Conservation (phyloP, 2,329 filamentous ascomycete genomes). For the Orbilia brochopaga region DNA sequence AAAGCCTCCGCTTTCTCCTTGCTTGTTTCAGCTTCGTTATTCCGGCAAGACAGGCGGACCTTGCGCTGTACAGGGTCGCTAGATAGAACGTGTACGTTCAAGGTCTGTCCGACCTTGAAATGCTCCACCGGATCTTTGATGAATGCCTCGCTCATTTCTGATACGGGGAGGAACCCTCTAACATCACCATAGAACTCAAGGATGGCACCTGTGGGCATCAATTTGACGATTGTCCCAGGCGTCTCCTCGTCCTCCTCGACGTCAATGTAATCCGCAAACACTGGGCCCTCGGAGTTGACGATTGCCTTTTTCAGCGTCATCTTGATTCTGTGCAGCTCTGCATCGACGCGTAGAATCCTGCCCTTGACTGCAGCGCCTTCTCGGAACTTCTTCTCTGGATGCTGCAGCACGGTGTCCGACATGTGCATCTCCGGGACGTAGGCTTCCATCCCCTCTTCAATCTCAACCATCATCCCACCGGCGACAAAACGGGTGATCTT, state of each 20-base stretch:
- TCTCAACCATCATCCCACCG: constrained; percentile 76
- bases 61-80: constrained; percentile 74
- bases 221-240: constrained; percentile 83
- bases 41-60: constrained; percentile 89
- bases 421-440: constrained; percentile 87
- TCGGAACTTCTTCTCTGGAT: constrained; percentile 95
- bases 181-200: constrained; percentile 90
- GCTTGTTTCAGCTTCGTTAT: constrained; percentile 78
- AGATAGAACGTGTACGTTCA: constrained; percentile 85
- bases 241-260: constrained; percentile 76
- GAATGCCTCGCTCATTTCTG: constrained; percentile 97
- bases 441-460: constrained; percentile 87
- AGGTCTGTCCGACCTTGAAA: constrained; percentile 87
- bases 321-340: constrained; percentile 76
- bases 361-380: constrained; percentile 84
- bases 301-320: constrained; percentile 94
- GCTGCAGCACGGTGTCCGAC: constrained; percentile 82
- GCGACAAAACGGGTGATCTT: constrained; percentile 84
- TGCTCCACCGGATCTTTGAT: constrained; percentile 88
- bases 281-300: constrained; percentile 82
- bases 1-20: constrained; percentile 65
- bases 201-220: constrained; percentile 78
- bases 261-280: constrained; percentile 78
- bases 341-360: constrained; percentile 80
- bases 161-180: constrained; percentile 84